Base-by-base conservation (phyloP, 495 filamentous ascomycete genomes). In the Pseudomonodictys pantanalensis region DNA sequence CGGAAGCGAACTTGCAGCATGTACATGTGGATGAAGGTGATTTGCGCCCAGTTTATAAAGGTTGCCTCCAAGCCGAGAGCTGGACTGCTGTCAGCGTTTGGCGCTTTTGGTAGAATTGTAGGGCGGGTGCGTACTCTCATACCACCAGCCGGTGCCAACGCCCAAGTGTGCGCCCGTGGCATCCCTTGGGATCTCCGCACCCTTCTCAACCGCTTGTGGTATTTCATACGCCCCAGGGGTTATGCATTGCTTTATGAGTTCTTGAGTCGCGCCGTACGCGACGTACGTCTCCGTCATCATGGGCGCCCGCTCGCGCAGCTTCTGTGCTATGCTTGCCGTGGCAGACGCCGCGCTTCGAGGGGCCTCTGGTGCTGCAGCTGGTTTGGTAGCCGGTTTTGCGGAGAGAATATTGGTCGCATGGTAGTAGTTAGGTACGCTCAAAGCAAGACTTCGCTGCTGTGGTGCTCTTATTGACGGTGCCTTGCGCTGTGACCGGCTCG, bases 1-100 rank as follows among this genome's bases (percentile, higher is more conserved):
- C 93, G 88, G 44, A 97, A 76, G 39, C 92, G 87, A n/a, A 88
- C 86, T n/a, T 87, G 86, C 38, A 97, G 73, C 48, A 96, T 81
- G 77, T 95, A 97, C 84, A 97, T 88, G 76, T 98, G 91, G 12
- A 97, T 81, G 77, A 97, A 91, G 18, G 91, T 92, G 38, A 97
- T 83, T 70, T 97, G 93, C 6, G 95, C 86, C 95, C 93, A 98
- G 45, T 89, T 92, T 57, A 82, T 88, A 75, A 98, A 98, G 0
- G 90, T 98, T 1, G 90, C 88, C 22, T 76, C 72, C 26, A 96
- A 82, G 12, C 79, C 82, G 50, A 91, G 64, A 67, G 65, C 75
- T 75, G 41, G 32, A 29, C 28, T 12, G 2, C 38, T 9, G 26
- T 66, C 33, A 66, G 51, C 9, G 26, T 25, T 5, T 24, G 25